Conservation (phyloP, 768 basidiomycete genomes). For the Calocybe cyanea region DNA sequence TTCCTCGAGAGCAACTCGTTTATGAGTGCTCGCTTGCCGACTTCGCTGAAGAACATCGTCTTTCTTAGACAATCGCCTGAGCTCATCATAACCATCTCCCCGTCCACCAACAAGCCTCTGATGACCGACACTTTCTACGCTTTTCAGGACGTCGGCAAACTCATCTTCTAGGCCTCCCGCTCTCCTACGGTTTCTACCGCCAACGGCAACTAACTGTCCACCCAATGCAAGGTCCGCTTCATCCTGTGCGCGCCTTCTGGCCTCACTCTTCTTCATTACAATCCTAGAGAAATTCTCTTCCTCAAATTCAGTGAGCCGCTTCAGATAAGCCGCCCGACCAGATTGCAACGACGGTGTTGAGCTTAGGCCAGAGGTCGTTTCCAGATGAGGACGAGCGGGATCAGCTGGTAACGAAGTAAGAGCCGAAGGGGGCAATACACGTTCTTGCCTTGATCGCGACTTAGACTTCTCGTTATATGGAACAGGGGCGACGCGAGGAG, state of each 20-base stretch:
- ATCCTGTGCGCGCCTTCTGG: constrained; percentile 64
- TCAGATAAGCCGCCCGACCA: constrained; percentile 74
- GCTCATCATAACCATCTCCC: constrained; percentile 79
- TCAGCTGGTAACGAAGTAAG: constrained; percentile 64
- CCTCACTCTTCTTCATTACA: constrained; percentile 87
- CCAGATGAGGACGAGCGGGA: constrained; percentile 63
- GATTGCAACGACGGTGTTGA: constrained; percentile 53
- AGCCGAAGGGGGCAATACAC: constrained; percentile 58
- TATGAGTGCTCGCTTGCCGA: constrained; percentile 29
- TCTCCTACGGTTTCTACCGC: constrained; percentile 47
- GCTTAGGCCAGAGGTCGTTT: constrained; percentile 73
- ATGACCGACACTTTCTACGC: constrained; percentile 46
- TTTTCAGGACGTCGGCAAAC: constrained; percentile 74
- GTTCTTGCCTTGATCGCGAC: constrained; percentile 47
- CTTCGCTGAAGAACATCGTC: constrained; percentile 57
- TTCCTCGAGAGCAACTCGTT: constrained; percentile 21
- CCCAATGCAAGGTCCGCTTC: constrained; percentile 89
- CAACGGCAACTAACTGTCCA: constrained; percentile 45
- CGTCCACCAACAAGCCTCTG: constrained; percentile 32
- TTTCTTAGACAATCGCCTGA: constrained; percentile 67
- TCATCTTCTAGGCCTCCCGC: constrained; percentile 80
- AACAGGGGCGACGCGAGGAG: constrained; percentile 85
- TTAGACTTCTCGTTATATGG: constrained; percentile 62
- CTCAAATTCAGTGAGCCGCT: constrained; percentile 83
- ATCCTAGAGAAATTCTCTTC: constrained; percentile 92